Conservation (phyloP, 352 stramenopile genomes). For the Pythium insidiosum region DNA sequence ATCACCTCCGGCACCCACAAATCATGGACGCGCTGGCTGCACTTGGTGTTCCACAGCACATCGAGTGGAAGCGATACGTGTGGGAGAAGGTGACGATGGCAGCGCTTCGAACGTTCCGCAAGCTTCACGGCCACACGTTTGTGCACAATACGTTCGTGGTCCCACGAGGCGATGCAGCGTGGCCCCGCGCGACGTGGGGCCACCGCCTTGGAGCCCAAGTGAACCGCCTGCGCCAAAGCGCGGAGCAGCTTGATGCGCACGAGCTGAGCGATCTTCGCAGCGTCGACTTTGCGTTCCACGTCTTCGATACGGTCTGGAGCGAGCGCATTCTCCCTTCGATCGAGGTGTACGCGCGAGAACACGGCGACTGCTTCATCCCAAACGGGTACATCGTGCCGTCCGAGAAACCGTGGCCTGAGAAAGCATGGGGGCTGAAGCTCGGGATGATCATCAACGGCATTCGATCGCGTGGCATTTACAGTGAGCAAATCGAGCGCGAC, state of each 20-base stretch:
- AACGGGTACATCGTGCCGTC: slow-evolving; percentile 12
- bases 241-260: slow-evolving; percentile 1
- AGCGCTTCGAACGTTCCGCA: slow-evolving; percentile 20
- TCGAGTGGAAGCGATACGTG: slow-evolving; percentile 11
- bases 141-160: slow-evolving; percentile 31
- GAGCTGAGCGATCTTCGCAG: slow-evolving; percentile 9
- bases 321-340: slow-evolving; percentile 12
- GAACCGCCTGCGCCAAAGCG: slow-evolving; percentile 6
- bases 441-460: slow-evolving; percentile 9
- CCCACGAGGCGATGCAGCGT: slow-evolving; percentile 16
- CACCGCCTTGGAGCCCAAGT: slow-evolving; percentile 27
- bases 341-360: slow-evolving; percentile 2
- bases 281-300: slow-evolving; percentile 18
- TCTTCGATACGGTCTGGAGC: slow-evolving; percentile 12
- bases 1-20: slow-evolving; percentile 9
- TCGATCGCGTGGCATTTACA: slow-evolving; percentile 6
- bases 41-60: slow-evolving; percentile 13
- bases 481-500: slow-evolving; percentile 13
- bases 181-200: slow-evolving; percentile 24
- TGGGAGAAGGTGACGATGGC: slow-evolving; percentile 8
- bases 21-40: slow-evolving; percentile 5
- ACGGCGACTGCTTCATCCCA: slow-evolving; percentile 14
- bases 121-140: slow-evolving; percentile 22
- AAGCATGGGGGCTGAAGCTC: slow-evolving; percentile 13
- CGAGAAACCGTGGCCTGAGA: slow-evolving; percentile 9